These are phyloP conservation scores for Laguncularia racemosa DNA, from an alignment of 345 rosid species.

Conservation along the genomic window DNA sequence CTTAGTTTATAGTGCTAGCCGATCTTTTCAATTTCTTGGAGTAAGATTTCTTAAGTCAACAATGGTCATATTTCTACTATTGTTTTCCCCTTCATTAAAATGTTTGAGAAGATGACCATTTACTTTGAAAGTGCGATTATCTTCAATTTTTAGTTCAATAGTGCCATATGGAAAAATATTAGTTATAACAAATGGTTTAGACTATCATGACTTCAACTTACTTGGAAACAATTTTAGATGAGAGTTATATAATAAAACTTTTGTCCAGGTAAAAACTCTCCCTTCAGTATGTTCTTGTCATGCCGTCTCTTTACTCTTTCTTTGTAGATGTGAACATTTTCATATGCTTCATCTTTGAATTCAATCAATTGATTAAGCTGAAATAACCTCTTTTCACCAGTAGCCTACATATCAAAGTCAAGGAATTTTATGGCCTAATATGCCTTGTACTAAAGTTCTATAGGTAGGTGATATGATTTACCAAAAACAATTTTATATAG, in stretches of 20 bases:
- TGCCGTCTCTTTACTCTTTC: slow-evolving; percentile 7
- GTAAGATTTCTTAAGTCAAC: too few relatives aligned
- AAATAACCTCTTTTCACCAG: not conserved
- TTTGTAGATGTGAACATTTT: slow-evolving; percentile 3
- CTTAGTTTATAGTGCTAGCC: too few relatives aligned
- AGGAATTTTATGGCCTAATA: not conserved
- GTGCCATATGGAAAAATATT: not conserved
- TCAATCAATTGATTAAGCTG: slow-evolving; percentile 3
- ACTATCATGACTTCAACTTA: slow-evolving; percentile 7
- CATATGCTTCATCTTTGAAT: not conserved
- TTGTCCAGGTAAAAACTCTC: not conserved
- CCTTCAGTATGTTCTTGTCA: not conserved
- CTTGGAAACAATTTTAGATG: not conserved
- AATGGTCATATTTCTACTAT: too few relatives aligned
- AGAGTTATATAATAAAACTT: not conserved
- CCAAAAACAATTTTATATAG: slow-evolving; percentile 2
- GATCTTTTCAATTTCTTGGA: too few relatives aligned
- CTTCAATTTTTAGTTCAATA: not conserved
- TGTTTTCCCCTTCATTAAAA: not conserved
- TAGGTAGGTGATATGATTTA: not conserved
- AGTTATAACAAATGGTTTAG: not conserved
- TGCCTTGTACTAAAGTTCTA: slow-evolving; percentile 9
- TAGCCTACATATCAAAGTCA: not conserved
- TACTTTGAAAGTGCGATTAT: not conserved
- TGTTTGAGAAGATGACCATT: not conserved